These are phyloP conservation scores for Aureobasidium sp. DNA, from an alignment of 2,329 filamentous ascomycete genomes.

Conservation along the genomic window DNA sequence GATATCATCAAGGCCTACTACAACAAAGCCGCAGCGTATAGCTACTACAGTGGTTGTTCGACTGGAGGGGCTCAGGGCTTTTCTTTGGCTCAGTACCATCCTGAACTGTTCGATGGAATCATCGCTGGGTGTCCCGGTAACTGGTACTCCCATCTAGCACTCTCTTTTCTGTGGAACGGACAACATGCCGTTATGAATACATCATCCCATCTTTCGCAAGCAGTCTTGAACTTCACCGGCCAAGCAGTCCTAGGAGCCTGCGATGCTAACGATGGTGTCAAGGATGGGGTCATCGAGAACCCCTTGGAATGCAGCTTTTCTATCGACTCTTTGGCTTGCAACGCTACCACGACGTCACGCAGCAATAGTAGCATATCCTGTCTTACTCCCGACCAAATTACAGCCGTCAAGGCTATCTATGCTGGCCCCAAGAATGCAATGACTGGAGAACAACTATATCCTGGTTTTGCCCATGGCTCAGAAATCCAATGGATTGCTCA, in stretches of 20 bases:
- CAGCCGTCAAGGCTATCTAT: constrained; percentile 30
- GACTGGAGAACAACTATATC: constrained; percentile 30
- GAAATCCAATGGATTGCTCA: constrained; percentile 34
- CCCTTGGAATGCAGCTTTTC: constrained; percentile 37
- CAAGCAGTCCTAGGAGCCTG: constrained; percentile 35
- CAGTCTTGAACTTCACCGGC: constrained; percentile 28
- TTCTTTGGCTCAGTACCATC: constrained; percentile 36
- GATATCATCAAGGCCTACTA: constrained; percentile 31
- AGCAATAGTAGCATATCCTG: constrained; percentile 21
- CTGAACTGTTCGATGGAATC: constrained; percentile 39
- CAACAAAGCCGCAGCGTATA: constrained; percentile 24
- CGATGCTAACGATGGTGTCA: constrained; percentile 42
- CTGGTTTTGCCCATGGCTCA: constrained; percentile 35
- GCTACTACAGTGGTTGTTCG: constrained; percentile 37
- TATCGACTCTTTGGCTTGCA: constrained; percentile 28
- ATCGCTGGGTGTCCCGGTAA: constrained; percentile 36
- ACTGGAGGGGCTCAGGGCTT: constrained; percentile 39
- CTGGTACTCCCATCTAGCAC: constrained; percentile 30
- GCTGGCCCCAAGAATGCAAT: constrained; percentile 24
- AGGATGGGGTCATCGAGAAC: constrained; percentile 44
- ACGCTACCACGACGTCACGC: constrained; percentile 11
- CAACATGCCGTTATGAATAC: constrained; percentile 19
- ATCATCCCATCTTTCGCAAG: constrained; percentile 24
- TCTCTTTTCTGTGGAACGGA: constrained; percentile 27
- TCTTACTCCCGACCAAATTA: constrained; percentile 29